Evolutionary conservation across 148 eudicot species (phyloP).

Genomic region (Selenicereus undatus): DNA sequence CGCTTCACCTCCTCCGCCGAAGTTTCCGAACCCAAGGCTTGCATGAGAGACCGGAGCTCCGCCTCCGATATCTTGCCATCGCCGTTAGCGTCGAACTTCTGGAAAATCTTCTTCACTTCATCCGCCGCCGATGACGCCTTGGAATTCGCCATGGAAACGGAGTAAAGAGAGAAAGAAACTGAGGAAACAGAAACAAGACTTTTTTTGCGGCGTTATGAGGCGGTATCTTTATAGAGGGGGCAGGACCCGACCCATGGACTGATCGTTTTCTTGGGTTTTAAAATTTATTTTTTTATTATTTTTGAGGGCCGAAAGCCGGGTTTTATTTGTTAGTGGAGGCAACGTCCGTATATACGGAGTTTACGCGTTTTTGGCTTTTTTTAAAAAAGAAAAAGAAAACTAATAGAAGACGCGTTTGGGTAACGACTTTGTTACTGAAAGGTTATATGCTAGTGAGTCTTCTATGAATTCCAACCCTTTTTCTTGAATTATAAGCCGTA

Average conservation of each 20-base stretch:
- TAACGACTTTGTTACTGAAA: constrained; percentile 1
- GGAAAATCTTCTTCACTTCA: constrained; percentile 48
- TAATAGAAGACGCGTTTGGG: constrained; percentile 19
- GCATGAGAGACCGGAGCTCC: constrained; percentile 46
- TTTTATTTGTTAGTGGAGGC: neutral
- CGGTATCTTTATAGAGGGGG: constrained; percentile 4
- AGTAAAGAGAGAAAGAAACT: neutral
- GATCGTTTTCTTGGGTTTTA: neutral
- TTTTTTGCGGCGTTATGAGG: neutral
- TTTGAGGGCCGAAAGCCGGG: neutral
- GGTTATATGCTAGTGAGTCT: too few species aligned
- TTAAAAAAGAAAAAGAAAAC: too few species aligned
- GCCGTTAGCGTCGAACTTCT: constrained; percentile 69
- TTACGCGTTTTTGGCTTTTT: constrained; percentile 23
- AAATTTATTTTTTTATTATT: neutral
- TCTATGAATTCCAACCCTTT: neutral
- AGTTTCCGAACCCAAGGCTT: constrained; percentile 56
- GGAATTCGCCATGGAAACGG: constrained; percentile 22
- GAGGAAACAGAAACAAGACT: neutral
- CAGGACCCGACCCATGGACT: neutral
- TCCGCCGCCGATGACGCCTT: neutral
- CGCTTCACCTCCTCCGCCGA: constrained; percentile 44
- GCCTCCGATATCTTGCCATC: constrained; percentile 62
- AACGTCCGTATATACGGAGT: neutral
- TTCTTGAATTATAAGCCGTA: neutral